A percentile compares a stretch with the other conserved stretches of the same genome.
These are phyloP conservation scores for Fraxinus platypoda DNA, from an alignment of 305 asterid species.

Conservation along the genomic window DNA sequence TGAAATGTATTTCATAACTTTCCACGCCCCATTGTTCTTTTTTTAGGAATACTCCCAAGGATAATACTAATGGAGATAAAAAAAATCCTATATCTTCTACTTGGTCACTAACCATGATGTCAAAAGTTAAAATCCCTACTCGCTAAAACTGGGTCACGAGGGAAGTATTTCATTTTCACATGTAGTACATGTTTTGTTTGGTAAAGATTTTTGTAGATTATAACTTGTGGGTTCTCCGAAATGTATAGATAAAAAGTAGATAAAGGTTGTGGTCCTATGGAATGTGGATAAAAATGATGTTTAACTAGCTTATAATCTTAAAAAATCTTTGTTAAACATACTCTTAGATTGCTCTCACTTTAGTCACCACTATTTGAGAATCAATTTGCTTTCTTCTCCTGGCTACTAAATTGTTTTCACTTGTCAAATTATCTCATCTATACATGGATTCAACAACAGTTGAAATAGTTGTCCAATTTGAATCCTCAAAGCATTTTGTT, in stretches of 20 bases:
- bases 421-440: not conserved
- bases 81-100: not conserved
- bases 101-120: not conserved
- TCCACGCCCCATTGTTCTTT: not conserved
- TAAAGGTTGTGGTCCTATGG: not conserved
- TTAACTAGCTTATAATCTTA: not conserved
- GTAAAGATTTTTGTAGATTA: not conserved
- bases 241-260: not conserved
- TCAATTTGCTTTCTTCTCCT: not conserved
- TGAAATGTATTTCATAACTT: not conserved
- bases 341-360: not conserved
- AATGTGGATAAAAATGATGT: not conserved
- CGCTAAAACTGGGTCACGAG: not conserved
- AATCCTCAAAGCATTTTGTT: not conserved
- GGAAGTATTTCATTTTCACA: not conserved
- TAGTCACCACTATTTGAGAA: not conserved
- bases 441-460: not conserved
- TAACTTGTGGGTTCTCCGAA: not conserved
- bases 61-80: not conserved
- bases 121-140: not conserved
- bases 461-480: not conserved
- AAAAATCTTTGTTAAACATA: not conserved
- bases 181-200: not conserved
- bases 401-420: not conserved
- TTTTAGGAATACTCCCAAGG: not conserved